Conservation (phyloP, 192 early-diverging fungal species). For the Coemansia reversa region DNA sequence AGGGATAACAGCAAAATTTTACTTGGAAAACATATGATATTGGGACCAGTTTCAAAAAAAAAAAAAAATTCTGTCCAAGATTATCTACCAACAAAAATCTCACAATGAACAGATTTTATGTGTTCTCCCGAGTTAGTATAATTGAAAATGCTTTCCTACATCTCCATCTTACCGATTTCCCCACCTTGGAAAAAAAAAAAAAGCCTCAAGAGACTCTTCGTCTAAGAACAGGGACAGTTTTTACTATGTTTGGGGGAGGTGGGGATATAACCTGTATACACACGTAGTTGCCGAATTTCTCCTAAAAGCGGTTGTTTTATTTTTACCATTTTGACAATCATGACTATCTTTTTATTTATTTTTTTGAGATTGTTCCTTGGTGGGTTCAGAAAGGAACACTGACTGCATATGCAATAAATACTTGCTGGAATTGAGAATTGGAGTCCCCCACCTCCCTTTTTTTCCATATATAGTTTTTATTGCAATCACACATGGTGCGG, state of each 20-base stretch:
- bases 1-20: too few species aligned
- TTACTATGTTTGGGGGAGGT: background rate
- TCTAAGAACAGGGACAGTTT: background rate
- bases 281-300: background rate
- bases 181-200: background rate
- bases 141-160: background rate
- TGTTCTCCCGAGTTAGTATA: background rate
- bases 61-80: background rate
- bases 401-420: too few species aligned
- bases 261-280: background rate
- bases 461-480: too few species aligned
- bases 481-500: background rate
- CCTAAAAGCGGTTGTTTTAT: background rate
- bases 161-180: background rate
- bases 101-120: background rate
- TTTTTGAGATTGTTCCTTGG: background rate
- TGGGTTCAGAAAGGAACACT: background rate
- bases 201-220: background rate
- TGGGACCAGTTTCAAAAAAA: background rate
- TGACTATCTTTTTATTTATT: constrained; percentile 2
- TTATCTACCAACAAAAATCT: background rate
- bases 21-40: background rate
- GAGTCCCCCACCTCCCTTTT: too few species aligned
- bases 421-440: too few species aligned
- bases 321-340: background rate